Conservation (phyloP, 805 yeast species). For the Starmera dryadoides region DNA sequence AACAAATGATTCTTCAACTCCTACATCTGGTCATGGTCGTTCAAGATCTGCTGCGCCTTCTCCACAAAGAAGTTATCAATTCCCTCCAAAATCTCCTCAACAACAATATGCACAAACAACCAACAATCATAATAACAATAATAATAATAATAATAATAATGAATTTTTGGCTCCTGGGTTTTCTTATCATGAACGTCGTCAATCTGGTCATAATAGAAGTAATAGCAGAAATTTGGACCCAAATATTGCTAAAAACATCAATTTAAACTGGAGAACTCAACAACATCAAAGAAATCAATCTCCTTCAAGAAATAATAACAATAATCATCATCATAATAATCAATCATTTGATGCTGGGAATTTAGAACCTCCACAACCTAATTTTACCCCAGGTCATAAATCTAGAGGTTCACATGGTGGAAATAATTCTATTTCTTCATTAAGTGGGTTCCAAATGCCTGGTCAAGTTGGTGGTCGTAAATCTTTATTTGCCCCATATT, state of each 20-base stretch:
- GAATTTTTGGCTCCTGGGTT: slow-evolving; percentile 10
- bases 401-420: slow-evolving; percentile 63
- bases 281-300: slow-evolving; percentile 24
- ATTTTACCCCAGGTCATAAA: slow-evolving; percentile 74
- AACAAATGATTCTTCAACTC: slow-evolving; percentile 1
- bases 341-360: slow-evolving; percentile 8
- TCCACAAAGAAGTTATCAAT: slow-evolving; percentile 50
- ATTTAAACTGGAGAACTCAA: slow-evolving; percentile 61
- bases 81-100: slow-evolving; percentile 43
- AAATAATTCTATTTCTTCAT: slow-evolving; percentile 36
- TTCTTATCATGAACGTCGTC: slow-evolving; percentile 29
- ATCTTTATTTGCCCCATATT: slow-evolving; percentile 90
- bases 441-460: slow-evolving; percentile 17
- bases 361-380: slow-evolving; percentile 23
- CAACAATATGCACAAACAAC: slow-evolving; percentile 21
- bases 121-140: too few relatives aligned
- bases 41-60: slow-evolving; percentile 24
- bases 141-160: too few relatives aligned
- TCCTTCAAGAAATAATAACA: slow-evolving; percentile 25
- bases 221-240: slow-evolving; percentile 31
- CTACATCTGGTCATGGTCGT: slow-evolving; percentile 11
- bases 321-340: slow-evolving; percentile 17
- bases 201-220: slow-evolving; percentile 32
- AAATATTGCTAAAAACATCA: slow-evolving; percentile 30
- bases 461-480: slow-evolving; percentile 45